Base-by-base conservation (phyloP, 805 yeast species). In the Kurtzmaniella cleridarum region DNA sequence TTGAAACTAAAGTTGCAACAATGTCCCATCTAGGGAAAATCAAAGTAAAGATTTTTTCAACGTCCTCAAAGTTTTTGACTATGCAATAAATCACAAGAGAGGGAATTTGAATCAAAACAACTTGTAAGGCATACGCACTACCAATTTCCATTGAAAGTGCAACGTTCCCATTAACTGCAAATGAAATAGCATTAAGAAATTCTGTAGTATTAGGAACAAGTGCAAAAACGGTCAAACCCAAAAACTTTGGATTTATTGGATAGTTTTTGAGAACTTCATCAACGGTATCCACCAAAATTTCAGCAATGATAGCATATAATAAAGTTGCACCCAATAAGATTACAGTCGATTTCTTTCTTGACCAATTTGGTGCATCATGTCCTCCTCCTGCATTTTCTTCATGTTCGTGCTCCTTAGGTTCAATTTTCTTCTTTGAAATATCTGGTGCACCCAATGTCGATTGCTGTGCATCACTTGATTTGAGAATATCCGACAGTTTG, bases 361-460 rank as follows among this genome's bases (percentile, higher is more conserved):
- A 82, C 98, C 98, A 93, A 57, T 93, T 93, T 34, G 98, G 98
- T 0, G 97, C 95, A 58, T 89, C 97, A 50, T 91, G 97, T 1
- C 95, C 95, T 4, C 84, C 83, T n/a, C 53, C 58, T 10, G 51
- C 59, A 30, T 59, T 67, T 6, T 51, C 60, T 9, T 51, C 54
- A 17, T 46, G 50, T 33, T 44, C 45, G 16, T 36, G 40, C 12
- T 39, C 15, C 15, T 17, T 16, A 17, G 30, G n/a, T 15, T 30
- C 13, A 16, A 30, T 30, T 5, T 3, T 17, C 38, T n/a, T 18
- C 18, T 11, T 28, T 29, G 14, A 27, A 10, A 8, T 32, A 32
- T 14, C n/a, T 15, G 7, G 12, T 5, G 18, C 8, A 6, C 8
- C 31, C 23, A 18, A 13, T 6, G 11, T 10, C 16, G 12, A n/a